Evolutionary conservation across 108 stramenopile genomes (phyloP).

Genomic region (Aurantiochytrium sp.): DNA sequence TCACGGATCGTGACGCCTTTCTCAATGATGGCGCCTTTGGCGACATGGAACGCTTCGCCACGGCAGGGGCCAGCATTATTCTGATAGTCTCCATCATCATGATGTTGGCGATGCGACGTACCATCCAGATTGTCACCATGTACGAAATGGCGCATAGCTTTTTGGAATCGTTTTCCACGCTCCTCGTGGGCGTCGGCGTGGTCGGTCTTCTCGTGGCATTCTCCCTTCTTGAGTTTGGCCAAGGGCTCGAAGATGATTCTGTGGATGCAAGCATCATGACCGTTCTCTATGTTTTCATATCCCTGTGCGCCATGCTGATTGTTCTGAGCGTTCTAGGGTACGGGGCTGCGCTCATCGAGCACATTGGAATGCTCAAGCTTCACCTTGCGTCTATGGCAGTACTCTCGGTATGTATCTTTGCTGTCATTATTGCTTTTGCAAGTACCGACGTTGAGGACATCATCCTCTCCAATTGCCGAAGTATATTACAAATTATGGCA

Average conservation of each 20-base stretch:
- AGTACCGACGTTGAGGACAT: not conserved
- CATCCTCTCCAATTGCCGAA: not conserved
- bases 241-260: not conserved
- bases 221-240: not conserved
- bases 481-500: not conserved
- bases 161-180: not conserved
- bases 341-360: not conserved
- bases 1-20: not conserved
- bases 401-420: not conserved
- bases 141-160: slow-evolving; percentile 8
- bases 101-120: not conserved
- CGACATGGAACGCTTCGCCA: not conserved
- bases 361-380: not conserved
- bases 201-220: not conserved
- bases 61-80: not conserved
- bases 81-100: not conserved
- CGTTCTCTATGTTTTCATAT: not conserved
- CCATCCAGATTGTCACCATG: not conserved
- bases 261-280: not conserved
- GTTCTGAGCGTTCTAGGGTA: not conserved
- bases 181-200: not conserved
- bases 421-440: not conserved
- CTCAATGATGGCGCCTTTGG: not conserved
- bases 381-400: not conserved
- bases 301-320: not conserved